Base-by-base conservation (phyloP, 176 grass and related monocot species). In the Oryza meyeriana region DNA sequence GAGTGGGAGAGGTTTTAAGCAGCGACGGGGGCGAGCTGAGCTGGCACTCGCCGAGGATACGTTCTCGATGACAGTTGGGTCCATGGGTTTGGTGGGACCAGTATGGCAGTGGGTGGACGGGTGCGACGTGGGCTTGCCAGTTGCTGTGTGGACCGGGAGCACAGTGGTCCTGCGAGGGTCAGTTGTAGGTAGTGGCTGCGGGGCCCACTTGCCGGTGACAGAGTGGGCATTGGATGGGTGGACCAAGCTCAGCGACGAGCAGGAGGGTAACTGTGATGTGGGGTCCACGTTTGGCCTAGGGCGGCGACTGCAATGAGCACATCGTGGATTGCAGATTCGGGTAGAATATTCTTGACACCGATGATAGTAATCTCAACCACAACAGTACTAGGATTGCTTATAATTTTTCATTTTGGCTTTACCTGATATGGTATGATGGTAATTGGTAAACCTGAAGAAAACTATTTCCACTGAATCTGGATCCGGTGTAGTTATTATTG, bases 1-100 rank as follows among this genome's bases (percentile, higher is more conserved):
- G 55, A 11, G 55, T 42, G 57, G 22, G 34, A 17, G 29, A 26
- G 68, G 27, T 63, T 78, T 86, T 75, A 81, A 34, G 77, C 20
- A 28, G 35, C 25, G 70, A 6, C 44, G 8, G 5, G 41, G 24
- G 22, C 28, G 65, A 9, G 74, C 65, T 28, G 83, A 79, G 41
- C 41, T 79, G 84, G 78, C 71, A 29, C 2, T 5, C 20, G 7
- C 12, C 10, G 36, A 17, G 30, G 0, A 3, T 22, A 1, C 18
- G 0, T 55, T 0, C 18, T 26, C 2, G 0, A 0, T 75, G 81
- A 67, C 81, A 16, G 18, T 32, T 10, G 81, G 70, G 72, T 30
- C 48, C 26, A 0, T 0, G 0, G 25, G 0, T 7, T 3, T 0
- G 17, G 29, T 52, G 50, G 74, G 74, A 2, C 33, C 32, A 3